Evolutionary conservation across 768 basidiomycete genomes (phyloP).

Genomic region (Lactarius sanguifluus): DNA sequence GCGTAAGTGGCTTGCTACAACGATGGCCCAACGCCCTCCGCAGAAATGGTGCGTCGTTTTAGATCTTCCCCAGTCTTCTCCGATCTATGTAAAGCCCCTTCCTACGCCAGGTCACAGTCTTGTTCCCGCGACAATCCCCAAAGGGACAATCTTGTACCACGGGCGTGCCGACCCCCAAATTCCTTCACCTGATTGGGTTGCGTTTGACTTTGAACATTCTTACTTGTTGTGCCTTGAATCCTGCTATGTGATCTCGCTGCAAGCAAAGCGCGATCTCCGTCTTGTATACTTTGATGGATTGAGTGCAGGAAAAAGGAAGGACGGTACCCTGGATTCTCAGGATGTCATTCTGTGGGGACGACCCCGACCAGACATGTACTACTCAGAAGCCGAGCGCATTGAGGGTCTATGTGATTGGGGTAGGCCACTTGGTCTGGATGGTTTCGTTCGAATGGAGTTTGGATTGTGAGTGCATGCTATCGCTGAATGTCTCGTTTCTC

Average conservation of each 20-base stretch:
- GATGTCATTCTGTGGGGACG: conserved; percentile 39
- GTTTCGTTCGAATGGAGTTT: conserved; percentile 34
- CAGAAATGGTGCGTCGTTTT: conserved; percentile 23
- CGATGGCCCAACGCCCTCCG: conserved; percentile 41
- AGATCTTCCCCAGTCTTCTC: not conserved
- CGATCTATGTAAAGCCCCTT: not conserved
- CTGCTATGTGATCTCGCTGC: conserved; percentile 19
- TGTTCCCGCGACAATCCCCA: conserved; percentile 24
- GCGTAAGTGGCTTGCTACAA: conserved; percentile 39
- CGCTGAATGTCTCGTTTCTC: not conserved
- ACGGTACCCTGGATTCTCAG: conserved; percentile 39
- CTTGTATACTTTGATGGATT: conserved; percentile 28
- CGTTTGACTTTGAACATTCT: conserved; percentile 27
- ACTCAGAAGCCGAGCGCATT: conserved; percentile 34
- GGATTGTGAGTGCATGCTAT: conserved; percentile 21
- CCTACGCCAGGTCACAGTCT: conserved; percentile 21
- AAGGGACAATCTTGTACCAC: conserved; percentile 29
- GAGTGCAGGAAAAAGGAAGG: conserved; percentile 29
- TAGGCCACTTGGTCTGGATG: conserved; percentile 36
- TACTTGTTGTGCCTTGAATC: conserved; percentile 14
- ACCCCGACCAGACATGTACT: conserved; percentile 27
- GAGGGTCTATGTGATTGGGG: conserved; percentile 39
- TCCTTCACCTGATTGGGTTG: conserved; percentile 25
- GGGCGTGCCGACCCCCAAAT: conserved; percentile 14
- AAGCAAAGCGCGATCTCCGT: conserved; percentile 24